Evolutionary conservation across 1,284 basidiomycete genomes (phyloP).

Genomic region (Heliocybe sulcata): DNA sequence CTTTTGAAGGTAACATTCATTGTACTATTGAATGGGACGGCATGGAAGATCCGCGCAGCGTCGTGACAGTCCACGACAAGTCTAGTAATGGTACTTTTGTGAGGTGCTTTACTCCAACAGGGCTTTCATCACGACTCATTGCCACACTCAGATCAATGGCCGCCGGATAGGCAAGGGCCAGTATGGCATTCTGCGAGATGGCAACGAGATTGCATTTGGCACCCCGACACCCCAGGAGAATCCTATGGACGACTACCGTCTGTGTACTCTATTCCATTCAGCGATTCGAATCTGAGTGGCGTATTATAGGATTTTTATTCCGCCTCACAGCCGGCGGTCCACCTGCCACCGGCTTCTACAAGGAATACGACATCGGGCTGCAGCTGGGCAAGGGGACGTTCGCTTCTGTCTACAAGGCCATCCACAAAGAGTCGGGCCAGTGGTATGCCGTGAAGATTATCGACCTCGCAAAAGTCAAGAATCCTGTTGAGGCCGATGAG

Average conservation of each 20-base stretch:
- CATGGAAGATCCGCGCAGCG: slow-evolving; percentile 36
- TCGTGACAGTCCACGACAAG: slow-evolving; percentile 61
- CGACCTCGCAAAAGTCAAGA: slow-evolving; percentile 32
- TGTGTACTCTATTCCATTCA: slow-evolving; percentile 15
- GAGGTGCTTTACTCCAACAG: slow-evolving; percentile 23
- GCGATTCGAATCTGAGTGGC: too few species aligned
- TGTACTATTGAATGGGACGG: slow-evolving; percentile 64
- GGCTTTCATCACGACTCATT: background rate
- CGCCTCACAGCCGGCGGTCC: slow-evolving; percentile 43
- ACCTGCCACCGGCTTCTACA: slow-evolving; percentile 45
- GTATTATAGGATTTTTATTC: slow-evolving; percentile 37
- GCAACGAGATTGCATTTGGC: slow-evolving; percentile 81
- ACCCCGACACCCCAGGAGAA: slow-evolving; percentile 37
- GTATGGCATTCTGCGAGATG: slow-evolving; percentile 60
- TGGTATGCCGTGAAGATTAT: slow-evolving; percentile 79
- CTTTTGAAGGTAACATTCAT: slow-evolving; percentile 53
- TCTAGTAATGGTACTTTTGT: slow-evolving; percentile 88
- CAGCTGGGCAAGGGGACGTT: slow-evolving; percentile 79
- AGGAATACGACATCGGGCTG: slow-evolving; percentile 53
- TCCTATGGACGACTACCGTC: slow-evolving; percentile 53
- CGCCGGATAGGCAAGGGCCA: slow-evolving; percentile 51
- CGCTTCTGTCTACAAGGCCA: slow-evolving; percentile 69
- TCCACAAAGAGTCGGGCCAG: slow-evolving; percentile 49
- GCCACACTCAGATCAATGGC: slow-evolving; percentile 57
- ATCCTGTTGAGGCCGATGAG: slow-evolving; percentile 16